phyloP scores from a whole-genome alignment of 1,284 basidiomycete genomes.

The Ganoderma leucocontextum region DNA sequence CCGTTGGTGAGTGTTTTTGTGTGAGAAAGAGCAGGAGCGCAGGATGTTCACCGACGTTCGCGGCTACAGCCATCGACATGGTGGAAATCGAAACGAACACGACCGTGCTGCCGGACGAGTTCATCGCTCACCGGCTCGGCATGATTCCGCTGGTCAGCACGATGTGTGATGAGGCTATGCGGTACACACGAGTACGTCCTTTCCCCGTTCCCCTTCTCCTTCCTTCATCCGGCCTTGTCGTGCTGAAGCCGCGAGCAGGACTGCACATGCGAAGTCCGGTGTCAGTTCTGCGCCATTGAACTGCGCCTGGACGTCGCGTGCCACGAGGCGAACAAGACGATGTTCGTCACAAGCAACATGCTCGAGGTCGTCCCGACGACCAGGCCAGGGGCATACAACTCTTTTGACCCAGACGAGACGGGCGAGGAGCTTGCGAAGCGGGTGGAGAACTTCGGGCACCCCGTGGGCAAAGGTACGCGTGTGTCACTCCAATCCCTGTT shows the following conservation, averaged over 20 bases:
- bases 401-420: slow-evolving; percentile 52
- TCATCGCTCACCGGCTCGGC: slow-evolving; percentile 95
- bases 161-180: slow-evolving; percentile 86
- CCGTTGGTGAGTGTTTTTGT: slow-evolving; percentile 73
- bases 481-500: neutral
- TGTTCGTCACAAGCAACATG: slow-evolving; percentile 86
- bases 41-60: neutral
- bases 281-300: slow-evolving; percentile 84
- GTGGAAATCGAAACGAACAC: slow-evolving; percentile 95
- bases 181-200: slow-evolving; percentile 84
- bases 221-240: slow-evolving; percentile 2
- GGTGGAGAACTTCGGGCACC: slow-evolving; percentile 82
- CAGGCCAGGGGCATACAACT: slow-evolving; percentile 22
- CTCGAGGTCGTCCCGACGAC: slow-evolving; percentile 63
- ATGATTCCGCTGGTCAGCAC: slow-evolving; percentile 92
- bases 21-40: slow-evolving; percentile 3
- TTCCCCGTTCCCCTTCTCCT: slow-evolving; percentile 22
- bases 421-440: slow-evolving; percentile 81
- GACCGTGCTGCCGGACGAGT: slow-evolving; percentile 95
- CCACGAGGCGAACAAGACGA: slow-evolving; percentile 65
- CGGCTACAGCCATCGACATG: slow-evolving; percentile 87
- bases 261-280: slow-evolving; percentile 83
- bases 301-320: slow-evolving; percentile 79
- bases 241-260: slow-evolving; percentile 61
- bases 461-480: slow-evolving; percentile 82